phyloP scores from a whole-genome alignment of 805 yeast species.

The Candida ortonii region DNA sequence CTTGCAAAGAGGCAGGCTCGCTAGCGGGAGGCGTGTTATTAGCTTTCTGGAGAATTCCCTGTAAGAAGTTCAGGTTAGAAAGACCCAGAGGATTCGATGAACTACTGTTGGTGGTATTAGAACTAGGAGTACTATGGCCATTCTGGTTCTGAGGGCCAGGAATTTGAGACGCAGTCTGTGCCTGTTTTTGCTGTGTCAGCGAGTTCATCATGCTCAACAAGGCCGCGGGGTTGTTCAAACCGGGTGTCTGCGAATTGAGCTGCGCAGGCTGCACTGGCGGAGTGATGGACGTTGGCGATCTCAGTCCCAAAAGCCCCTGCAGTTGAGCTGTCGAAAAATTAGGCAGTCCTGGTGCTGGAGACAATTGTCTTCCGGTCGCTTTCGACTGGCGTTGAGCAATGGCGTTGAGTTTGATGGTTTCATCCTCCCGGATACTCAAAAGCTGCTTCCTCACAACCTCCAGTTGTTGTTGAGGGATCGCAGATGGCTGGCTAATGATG shows the following conservation, averaged over 20 bases:
- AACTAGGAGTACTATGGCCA: conserved; percentile 4
- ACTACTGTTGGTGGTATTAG: conserved; percentile 3
- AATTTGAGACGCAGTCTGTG: not conserved
- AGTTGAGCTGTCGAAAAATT: not conserved
- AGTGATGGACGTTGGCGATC: conserved; percentile 2
- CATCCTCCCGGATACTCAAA: conserved; percentile 33
- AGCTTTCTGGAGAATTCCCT: conserved; percentile 16
- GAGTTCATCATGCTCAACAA: conserved; percentile 26
- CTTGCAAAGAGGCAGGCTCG: not conserved
- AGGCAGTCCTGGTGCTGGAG: not conserved
- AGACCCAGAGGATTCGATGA: conserved; percentile 10
- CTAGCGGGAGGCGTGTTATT: no score
- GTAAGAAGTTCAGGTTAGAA: conserved; percentile 15
- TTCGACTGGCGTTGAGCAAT: conserved; percentile 29
- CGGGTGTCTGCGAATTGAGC: conserved; percentile 30
- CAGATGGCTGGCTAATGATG: conserved; percentile 34
- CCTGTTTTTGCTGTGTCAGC: conserved; percentile 16
- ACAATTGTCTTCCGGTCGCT: conserved; percentile 9
- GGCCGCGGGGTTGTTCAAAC: conserved; percentile 18
- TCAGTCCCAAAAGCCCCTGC: not conserved
- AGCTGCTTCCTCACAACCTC: conserved; percentile 33
- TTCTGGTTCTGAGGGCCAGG: conserved; percentile 8
- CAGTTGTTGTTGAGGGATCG: conserved; percentile 30
- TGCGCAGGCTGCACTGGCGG: conserved; percentile 24
- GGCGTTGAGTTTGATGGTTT: conserved; percentile 26